phyloP scores from a whole-genome alignment of 2,329 filamentous ascomycete genomes.

The Fusarium aywerte region DNA sequence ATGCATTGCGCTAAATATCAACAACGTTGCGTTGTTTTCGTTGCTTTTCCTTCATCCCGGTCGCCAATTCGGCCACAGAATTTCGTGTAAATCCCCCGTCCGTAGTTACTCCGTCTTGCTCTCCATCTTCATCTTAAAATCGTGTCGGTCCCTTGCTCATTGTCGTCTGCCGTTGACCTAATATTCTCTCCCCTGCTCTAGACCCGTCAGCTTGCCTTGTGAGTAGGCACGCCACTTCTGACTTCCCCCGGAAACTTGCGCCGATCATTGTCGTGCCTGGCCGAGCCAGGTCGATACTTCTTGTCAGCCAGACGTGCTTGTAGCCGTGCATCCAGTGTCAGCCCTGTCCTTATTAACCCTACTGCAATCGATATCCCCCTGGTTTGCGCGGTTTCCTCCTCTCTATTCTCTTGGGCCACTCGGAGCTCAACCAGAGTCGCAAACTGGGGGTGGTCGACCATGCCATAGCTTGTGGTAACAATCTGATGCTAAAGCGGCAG shows the following conservation, averaged over 20 bases:
- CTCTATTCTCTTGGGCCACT: conserved; percentile 27
- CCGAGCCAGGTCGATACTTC: conserved; percentile 40
- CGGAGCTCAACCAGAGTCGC: conserved; percentile 19
- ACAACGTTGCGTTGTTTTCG: neutral
- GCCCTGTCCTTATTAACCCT: conserved; percentile 43
- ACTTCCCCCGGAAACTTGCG: conserved; percentile 43
- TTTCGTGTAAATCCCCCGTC: conserved; percentile 26
- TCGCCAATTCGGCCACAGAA: conserved; percentile 11
- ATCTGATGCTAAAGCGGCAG: conserved; percentile 36
- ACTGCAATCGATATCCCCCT: conserved; percentile 28
- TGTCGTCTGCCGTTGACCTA: conserved; percentile 23
- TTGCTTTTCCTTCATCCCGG: conserved; percentile 34
- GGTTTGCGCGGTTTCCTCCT: conserved; percentile 32
- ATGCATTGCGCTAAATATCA: conserved; percentile 7
- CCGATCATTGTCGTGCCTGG: conserved; percentile 46
- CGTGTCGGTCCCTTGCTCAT: conserved; percentile 24
- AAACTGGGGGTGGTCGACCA: conserved; percentile 30
- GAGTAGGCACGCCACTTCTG: conserved; percentile 42
- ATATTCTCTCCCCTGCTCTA: conserved; percentile 26
- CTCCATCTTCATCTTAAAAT: conserved; percentile 40
- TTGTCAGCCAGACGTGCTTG: conserved; percentile 38
- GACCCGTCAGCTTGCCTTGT: conserved; percentile 31
- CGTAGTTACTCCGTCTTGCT: conserved; percentile 21
- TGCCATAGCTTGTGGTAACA: conserved; percentile 32
- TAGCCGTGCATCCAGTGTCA: conserved; percentile 47